phyloP scores from a whole-genome alignment of 768 basidiomycete species.

The Lactarius hengduanensis region DNA sequence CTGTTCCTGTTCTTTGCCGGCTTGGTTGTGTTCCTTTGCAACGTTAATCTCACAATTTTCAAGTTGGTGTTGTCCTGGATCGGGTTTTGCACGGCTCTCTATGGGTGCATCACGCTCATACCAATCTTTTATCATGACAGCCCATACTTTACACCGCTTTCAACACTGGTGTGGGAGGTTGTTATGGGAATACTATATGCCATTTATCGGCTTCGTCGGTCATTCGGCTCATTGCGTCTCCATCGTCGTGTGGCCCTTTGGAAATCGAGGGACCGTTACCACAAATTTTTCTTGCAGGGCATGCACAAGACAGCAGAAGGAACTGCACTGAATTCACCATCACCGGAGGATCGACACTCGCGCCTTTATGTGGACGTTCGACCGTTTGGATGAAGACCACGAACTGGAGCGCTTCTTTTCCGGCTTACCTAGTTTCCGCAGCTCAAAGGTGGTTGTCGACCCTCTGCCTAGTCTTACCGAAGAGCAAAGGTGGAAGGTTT shows the following conservation, averaged over 20 bases:
- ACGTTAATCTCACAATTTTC: not conserved
- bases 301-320: not conserved
- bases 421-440: not conserved
- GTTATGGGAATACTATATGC: not conserved
- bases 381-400: not conserved
- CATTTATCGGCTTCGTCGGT: not conserved
- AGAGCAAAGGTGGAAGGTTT: not conserved
- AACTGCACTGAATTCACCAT: not conserved
- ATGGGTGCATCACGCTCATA: not conserved
- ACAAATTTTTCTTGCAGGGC: not conserved
- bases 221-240: not conserved
- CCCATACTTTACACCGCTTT: not conserved
- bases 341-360: not conserved
- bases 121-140: not conserved
- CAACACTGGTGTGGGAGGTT: not conserved
- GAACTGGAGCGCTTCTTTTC: conserved; percentile 1
- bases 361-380: not conserved
- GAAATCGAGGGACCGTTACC: not conserved
- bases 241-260: not conserved
- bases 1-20: not conserved
- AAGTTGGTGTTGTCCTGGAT: not conserved
- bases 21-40: not conserved
- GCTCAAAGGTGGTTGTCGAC: not conserved
- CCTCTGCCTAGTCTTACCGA: not conserved
- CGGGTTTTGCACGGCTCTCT: not conserved